Base-by-base conservation (phyloP, 805 yeast genomes). In the Candida piceae region DNA sequence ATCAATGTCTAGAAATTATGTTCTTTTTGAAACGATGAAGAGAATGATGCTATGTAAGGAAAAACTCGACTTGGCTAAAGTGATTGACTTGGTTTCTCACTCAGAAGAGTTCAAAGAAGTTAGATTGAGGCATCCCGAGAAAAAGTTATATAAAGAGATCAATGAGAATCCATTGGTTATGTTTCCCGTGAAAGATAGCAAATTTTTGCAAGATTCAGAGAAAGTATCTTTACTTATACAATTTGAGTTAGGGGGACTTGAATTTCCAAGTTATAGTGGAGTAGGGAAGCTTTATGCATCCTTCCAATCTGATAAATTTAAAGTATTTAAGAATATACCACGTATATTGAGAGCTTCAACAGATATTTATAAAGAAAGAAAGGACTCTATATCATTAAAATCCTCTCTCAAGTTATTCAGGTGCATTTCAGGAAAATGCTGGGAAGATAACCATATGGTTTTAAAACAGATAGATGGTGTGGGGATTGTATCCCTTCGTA, bases 191-290 rank as follows among this genome's bases (percentile, higher is more conserved):
- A 48, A 58, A n/a, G 45, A 55, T 0, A 52, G 53, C 2, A 57
- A 60, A 48, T 6, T 36, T 35, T 18, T 69, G 70, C 9, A 74
- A 74, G 39, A 55, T 70, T 0, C 62, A 59, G n/a, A n/a, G n/a
- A n/a, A n/a, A n/a, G n/a, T n/a, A n/a, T n/a, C n/a, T 3, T 43
- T 74, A 7, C 17, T 72, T 8, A 52, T 72, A 7, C 79, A 76
- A 42, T 69, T 61, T 48, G 78, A 73, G 35, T 55, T 76, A 7
- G 74, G 78, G 1, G 75, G 76, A 0, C 32, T 68, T 4, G 75
- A 69, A 19, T 69, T 53, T 35, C 79, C 80, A 1, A 48, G 46
- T 3, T 69, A 63, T 38, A 59, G 52, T 5, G 75, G 71, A 1
- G 59, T 74, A 1, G 34, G 42, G 20, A 66, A 64, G 32, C 52